Conservation (phyloP, 2,329 filamentous ascomycete species). For the Microascus cirrosus region DNA sequence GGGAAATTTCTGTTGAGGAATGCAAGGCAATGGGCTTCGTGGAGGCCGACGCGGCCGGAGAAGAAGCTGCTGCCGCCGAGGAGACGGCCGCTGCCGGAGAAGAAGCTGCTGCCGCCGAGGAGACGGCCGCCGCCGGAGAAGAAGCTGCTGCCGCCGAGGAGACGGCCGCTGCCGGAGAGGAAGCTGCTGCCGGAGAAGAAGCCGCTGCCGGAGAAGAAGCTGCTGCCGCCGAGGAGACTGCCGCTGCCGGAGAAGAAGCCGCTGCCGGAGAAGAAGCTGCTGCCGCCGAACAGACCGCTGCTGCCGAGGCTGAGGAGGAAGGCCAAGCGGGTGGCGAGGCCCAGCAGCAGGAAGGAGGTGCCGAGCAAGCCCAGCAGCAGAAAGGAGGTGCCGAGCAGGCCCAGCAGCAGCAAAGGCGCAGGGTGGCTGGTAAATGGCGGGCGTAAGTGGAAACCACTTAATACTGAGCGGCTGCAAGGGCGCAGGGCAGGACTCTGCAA, state of each 20-base stretch:
- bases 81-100: neutral
- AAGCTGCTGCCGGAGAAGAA: neutral
- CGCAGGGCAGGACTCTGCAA: neutral
- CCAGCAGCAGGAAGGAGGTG: neutral
- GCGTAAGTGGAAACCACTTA: neutral
- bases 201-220: neutral
- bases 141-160: neutral
- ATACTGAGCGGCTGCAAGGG: neutral
- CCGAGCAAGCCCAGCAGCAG: neutral
- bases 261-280: neutral
- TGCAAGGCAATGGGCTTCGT: constrained; percentile 1
- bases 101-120: neutral
- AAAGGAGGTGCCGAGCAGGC: neutral
- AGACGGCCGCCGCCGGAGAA: neutral
- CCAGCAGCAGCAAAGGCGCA: neutral
- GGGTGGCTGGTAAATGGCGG: neutral
- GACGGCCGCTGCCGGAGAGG: neutral
- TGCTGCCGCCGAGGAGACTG: neutral
- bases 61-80: neutral
- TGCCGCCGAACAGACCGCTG: no score
- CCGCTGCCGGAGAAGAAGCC: neutral
- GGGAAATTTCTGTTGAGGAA: no score
- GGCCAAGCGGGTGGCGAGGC: no score
- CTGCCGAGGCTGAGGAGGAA: no score
- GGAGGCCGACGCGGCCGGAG: neutral